Conservation (phyloP, 441 rosid genomes). For the Populus hybrid region DNA sequence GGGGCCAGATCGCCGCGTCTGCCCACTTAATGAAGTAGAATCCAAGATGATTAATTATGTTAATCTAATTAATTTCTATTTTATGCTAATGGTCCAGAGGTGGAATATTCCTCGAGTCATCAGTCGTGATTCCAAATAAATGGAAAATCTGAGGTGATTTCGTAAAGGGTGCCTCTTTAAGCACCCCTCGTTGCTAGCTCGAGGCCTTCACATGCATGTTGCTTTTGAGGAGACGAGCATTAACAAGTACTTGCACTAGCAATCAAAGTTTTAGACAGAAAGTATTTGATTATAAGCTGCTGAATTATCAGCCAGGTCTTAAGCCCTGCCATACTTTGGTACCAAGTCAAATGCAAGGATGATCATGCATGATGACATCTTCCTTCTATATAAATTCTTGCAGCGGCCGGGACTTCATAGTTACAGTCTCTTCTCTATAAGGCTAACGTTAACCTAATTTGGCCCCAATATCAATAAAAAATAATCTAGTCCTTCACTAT, state of each 20-base stretch:
- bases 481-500: too few species aligned
- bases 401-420: too few species aligned
- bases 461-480: too few species aligned
- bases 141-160: too few species aligned
- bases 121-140: too few species aligned
- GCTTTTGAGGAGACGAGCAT: conserved; percentile 39
- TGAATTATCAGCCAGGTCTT: too few species aligned
- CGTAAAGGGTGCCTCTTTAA: neutral
- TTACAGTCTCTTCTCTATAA: too few species aligned
- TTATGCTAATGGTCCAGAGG: too few species aligned
- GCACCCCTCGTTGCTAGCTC: conserved; percentile 14
- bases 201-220: conserved; percentile 46
- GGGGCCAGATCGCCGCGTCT: conserved; percentile 35
- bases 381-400: neutral
- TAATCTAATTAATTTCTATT: too few species aligned
- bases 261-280: neutral
- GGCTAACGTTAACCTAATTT: too few species aligned
- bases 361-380: neutral
- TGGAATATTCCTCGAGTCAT: too few species aligned
- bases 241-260: neutral
- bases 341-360: neutral
- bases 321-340: neutral
- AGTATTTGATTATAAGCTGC: neutral
- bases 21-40: neutral
- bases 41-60: too few species aligned